Evolutionary conservation across 1,284 basidiomycete species (phyloP), one percentile per base, ranked within the genome.

Genomic region (Kwoniella shivajii): DNA sequence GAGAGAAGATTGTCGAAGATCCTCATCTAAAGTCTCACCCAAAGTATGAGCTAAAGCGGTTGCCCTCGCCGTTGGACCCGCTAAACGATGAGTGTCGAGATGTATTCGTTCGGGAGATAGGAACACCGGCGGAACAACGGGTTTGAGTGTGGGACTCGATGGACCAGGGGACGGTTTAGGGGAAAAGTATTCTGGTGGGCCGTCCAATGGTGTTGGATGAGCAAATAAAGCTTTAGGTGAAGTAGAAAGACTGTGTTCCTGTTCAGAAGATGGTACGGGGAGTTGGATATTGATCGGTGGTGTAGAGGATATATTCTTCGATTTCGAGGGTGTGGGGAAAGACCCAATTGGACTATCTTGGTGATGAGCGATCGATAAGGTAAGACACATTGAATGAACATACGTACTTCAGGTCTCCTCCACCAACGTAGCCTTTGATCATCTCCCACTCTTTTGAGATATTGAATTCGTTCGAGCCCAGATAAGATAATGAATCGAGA

Each of bases 361-460:
- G n/a, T n/a, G n/a, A n/a, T n/a, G n/a, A n/a, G n/a, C n/a, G n/a
- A n/a, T n/a, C n/a, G n/a, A n/a, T n/a, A n/a, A n/a, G n/a, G n/a
- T n/a, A n/a, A n/a, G 20, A 30, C 14, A 39, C 6, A 20, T 39
- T 39, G 16, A 42, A 11, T 22, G 39, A 22, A n/a, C 10, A 41
- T 47, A 54, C 67, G 56, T 45, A 69, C 69, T 67, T 64, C 22
- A 77, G 53, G 58, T 75, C 69, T 5, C 75, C 75, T 26, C 68
- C 66, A 7, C 69, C 72, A 11, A 74, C 73, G 56, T 71, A 77
- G 2, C 58, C 69, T 54, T 73, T 74, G 49, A 71, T 58, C 24
- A 54, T 51, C 16, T 65, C 68, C 75, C 75, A 77, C 26, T 60
- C 65, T 22, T 47, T 60, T n/a, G 53, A 51, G 10, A 27, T 30